Conservation (phyloP, 495 filamentous ascomycete species). For the Talaromyces wortmannii region DNA sequence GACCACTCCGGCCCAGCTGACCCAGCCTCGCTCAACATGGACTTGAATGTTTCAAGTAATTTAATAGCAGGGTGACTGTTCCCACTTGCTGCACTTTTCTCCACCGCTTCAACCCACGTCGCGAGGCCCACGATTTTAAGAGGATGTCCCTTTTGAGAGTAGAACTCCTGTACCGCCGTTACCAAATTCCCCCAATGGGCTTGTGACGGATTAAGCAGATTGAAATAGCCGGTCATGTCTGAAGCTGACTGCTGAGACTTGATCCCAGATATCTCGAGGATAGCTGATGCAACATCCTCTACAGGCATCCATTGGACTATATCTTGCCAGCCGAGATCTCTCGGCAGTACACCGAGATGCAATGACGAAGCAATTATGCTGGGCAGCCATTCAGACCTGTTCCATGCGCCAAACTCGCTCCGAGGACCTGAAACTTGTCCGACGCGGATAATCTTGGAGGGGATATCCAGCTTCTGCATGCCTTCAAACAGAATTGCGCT, state of each 20-base stretch:
- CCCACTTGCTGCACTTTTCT: conserved; percentile 2
- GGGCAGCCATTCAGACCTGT: conserved; percentile 47
- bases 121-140: conserved; percentile 4
- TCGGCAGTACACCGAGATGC: conserved; percentile 35
- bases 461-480: conserved; percentile 25
- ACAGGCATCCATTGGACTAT: background rate
- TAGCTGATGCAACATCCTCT: background rate
- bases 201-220: conserved; percentile 17
- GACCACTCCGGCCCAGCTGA: background rate
- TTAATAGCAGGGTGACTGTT: conserved; percentile 15
- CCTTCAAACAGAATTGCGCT: conserved; percentile 40
- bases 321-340: conserved; percentile 19
- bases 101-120: conserved; percentile 12
- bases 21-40: background rate
- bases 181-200: conserved; percentile 13
- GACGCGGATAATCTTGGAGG: conserved; percentile 38
- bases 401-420: conserved; percentile 36
- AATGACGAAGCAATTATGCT: conserved; percentile 30
- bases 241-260: background rate
- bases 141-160: background rate
- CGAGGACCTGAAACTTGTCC: conserved; percentile 48
- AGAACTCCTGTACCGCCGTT: conserved; percentile 1
- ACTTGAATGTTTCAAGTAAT: conserved; percentile 10
- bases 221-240: conserved; percentile 4
- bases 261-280: background rate